A percentile compares a stretch with the other conserved stretches of the same genome.
phyloP scores from a whole-genome alignment of 306 rosid genomes.

The Trifolium dubium region DNA sequence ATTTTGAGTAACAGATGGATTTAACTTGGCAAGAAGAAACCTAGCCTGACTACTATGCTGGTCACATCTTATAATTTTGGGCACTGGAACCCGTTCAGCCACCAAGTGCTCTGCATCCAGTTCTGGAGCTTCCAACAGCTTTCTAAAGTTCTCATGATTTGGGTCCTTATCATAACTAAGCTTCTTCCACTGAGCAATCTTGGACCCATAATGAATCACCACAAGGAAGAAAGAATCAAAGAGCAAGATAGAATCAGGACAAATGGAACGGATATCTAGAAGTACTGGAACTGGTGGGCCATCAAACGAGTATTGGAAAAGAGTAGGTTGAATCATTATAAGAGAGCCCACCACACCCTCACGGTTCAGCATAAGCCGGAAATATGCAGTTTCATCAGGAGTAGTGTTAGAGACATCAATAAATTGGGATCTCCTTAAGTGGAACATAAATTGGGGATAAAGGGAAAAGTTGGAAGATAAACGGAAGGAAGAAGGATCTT shows the following conservation, averaged over 20 bases:
- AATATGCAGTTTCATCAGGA: conserved; percentile 92
- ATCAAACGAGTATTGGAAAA: conserved; percentile 80
- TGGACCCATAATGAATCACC: conserved; percentile 85
- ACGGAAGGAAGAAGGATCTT: conserved; percentile 84
- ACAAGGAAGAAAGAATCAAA: conserved; percentile 87
- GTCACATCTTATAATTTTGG: conserved; percentile 79
- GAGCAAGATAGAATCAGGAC: conserved; percentile 80
- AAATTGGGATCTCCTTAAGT: conserved; percentile 87
- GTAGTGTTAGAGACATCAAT: conserved; percentile 76
- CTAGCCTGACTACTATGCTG: conserved; percentile 93
- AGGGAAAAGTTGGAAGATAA: conserved; percentile 82
- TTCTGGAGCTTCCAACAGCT: conserved; percentile 85
- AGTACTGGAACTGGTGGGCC: conserved; percentile 92
- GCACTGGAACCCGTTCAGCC: conserved; percentile 73
- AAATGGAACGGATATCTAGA: conserved; percentile 76
- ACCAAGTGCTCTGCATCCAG: conserved; percentile 76
- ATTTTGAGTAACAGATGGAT: conserved; percentile 89
- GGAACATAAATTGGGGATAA: conserved; percentile 90
- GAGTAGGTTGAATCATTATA: conserved; percentile 94
- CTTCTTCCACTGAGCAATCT: conserved; percentile 85
- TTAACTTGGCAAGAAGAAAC: conserved; percentile 93
- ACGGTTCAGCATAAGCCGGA: conserved; percentile 76
- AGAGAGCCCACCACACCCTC: conserved; percentile 87
- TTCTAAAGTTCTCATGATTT: conserved; percentile 77
- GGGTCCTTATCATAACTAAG: conserved; percentile 85